These are phyloP conservation scores for Metschnikowia santaceciliae DNA, from an alignment of 805 yeast species.

Conservation along the genomic window DNA sequence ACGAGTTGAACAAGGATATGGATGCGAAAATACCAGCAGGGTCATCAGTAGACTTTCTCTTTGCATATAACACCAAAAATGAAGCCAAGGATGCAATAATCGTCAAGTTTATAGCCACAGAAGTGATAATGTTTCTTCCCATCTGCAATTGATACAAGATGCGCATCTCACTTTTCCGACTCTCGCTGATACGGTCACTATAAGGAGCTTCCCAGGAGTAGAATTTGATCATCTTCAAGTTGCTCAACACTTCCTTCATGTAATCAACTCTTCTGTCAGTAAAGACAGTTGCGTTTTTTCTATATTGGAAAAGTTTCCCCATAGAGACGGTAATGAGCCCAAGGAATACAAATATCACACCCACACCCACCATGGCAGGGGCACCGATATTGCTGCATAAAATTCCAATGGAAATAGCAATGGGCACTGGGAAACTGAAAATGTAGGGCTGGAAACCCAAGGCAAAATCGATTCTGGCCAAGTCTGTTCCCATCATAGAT, in stretches of 20 bases:
- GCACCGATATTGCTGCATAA: conserved; percentile 69
- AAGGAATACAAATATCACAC: conserved; percentile 50
- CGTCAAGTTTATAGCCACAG: conserved; percentile 66
- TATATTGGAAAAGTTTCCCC: conserved; percentile 47
- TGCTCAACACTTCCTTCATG: conserved; percentile 73
- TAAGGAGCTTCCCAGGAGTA: conserved; percentile 93
- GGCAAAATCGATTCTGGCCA: conserved; percentile 76
- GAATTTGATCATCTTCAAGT: conserved; percentile 77
- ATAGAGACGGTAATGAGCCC: conserved; percentile 43
- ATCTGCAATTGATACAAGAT: conserved; percentile 61
- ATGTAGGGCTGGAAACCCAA: conserved; percentile 64
- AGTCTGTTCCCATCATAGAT: conserved; percentile 75
- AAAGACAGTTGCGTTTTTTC: conserved; percentile 53
- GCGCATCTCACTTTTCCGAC: conserved; percentile 60
- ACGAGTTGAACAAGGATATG: conserved; percentile 58
- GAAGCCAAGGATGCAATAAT: conserved; percentile 64
- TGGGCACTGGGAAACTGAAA: conserved; percentile 59
- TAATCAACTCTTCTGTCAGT: conserved; percentile 77
- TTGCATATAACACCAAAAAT: conserved; percentile 36
- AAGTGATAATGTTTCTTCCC: conserved; percentile 52
- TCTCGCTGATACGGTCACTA: conserved; percentile 46
- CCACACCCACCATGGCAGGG: conserved; percentile 68
- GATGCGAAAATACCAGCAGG: conserved; percentile 71
- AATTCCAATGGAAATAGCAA: conserved; percentile 60
- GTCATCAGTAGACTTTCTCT: conserved; percentile 25